Conservation (phyloP, 495 filamentous ascomycete species). For the Neurospora sp. region DNA sequence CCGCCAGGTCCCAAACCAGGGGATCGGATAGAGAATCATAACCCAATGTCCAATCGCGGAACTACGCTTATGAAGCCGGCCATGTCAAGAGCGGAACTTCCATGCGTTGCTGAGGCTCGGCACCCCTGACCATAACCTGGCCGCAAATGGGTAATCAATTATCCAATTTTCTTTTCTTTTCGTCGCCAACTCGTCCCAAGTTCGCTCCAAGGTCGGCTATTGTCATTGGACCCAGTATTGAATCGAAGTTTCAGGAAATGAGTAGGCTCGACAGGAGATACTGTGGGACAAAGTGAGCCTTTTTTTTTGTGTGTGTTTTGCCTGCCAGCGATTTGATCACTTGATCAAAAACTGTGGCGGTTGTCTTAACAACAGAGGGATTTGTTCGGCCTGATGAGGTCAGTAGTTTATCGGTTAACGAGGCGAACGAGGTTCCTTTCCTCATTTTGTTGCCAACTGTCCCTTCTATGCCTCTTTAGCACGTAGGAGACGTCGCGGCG, state of each 20-base stretch:
- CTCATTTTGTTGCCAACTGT: background rate
- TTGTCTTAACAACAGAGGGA: background rate
- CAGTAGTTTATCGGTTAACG: background rate
- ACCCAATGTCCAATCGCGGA: background rate
- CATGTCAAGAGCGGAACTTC: background rate
- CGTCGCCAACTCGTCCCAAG: background rate
- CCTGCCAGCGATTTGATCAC: background rate
- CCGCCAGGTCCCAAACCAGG: background rate
- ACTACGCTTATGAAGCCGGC: background rate
- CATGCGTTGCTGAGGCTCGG: background rate
- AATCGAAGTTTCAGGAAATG: background rate
- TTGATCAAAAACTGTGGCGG: background rate
- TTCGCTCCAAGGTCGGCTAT: background rate
- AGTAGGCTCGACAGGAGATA: background rate
- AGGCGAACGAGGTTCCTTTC: background rate
- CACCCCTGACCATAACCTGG: background rate
- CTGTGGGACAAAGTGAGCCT: background rate
- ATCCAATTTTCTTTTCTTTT: background rate
- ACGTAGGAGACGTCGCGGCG: background rate
- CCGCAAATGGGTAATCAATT: background rate
- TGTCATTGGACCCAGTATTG: background rate
- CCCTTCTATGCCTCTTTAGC: background rate
- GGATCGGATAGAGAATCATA: background rate
- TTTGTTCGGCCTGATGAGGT: background rate
- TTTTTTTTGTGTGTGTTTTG: background rate